Evolutionary conservation across 2,329 filamentous ascomycete genomes (phyloP).

Genomic region (Trichophyton mentagrophytes): DNA sequence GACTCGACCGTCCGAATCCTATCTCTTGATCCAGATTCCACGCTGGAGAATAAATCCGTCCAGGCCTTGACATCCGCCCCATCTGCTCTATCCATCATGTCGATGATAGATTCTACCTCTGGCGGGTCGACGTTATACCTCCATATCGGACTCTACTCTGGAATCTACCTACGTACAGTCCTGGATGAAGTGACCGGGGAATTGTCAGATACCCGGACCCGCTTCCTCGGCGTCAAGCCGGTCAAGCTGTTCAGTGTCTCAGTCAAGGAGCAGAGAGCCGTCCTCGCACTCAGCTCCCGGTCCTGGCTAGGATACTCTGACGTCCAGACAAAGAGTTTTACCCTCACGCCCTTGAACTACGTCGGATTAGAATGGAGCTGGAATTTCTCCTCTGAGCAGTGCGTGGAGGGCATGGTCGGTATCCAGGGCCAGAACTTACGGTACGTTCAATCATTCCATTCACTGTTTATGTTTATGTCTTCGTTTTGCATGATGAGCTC

Average conservation of each 20-base stretch:
- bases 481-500: conserved; percentile 49
- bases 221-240: conserved; percentile 82
- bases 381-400: conserved; percentile 94
- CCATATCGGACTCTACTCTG: conserved; percentile 89
- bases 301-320: conserved; percentile 96
- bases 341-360: conserved; percentile 84
- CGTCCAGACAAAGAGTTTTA: conserved; percentile 71
- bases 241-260: conserved; percentile 86
- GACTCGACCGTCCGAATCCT: conserved; percentile 91
- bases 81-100: conserved; percentile 77
- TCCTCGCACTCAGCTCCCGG: conserved; percentile 79
- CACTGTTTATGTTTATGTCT: background rate
- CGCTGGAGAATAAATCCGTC: conserved; percentile 83
- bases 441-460: conserved; percentile 40
- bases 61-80: conserved; percentile 86
- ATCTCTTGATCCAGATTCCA: conserved; percentile 78
- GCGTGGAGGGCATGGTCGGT: conserved; percentile 83
- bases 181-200: conserved; percentile 93
- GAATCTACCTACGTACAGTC: conserved; percentile 89
- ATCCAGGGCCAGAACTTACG: conserved; percentile 79
- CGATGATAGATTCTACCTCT: conserved; percentile 87
- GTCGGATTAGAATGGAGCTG: conserved; percentile 82
- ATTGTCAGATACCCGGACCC: conserved; percentile 83
- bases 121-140: conserved; percentile 82
- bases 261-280: conserved; percentile 69